phyloP scores from a whole-genome alignment of 148 eudicot species.

The Vaccinium myrtillus region DNA sequence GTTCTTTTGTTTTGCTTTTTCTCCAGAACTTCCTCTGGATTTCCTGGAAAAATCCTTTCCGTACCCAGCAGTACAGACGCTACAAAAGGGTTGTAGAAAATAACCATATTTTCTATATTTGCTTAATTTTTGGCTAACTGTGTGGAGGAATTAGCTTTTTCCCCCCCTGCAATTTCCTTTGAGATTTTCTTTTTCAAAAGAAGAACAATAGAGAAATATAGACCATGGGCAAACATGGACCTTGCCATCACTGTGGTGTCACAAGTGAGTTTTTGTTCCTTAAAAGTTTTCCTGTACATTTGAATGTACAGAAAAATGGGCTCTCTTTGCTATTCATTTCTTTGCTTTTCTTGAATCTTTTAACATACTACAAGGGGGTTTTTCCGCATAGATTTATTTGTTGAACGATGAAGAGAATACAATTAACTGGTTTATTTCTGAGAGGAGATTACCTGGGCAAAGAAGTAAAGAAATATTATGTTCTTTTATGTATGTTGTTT shows the following conservation, averaged over 20 bases:
- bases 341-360: background rate
- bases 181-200: conserved; percentile 5
- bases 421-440: conserved; percentile 17
- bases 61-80: conserved; percentile 27
- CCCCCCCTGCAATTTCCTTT: conserved; percentile 15
- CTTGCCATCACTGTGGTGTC: conserved; percentile 99
- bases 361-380: conserved; percentile 15
- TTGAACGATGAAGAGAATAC: conserved; percentile 27
- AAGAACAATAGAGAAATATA: conserved; percentile 37
- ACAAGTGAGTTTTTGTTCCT: conserved; percentile 90
- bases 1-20: conserved; percentile 14
- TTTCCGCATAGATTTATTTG: conserved; percentile 27
- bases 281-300: conserved; percentile 20
- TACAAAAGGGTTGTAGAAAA: conserved; percentile 35
- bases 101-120: conserved; percentile 25
- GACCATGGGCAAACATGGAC: conserved; percentile 98
- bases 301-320: conserved; percentile 10
- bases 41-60: conserved; percentile 31
- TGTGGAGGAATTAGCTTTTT: conserved; percentile 6
- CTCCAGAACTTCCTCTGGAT: conserved; percentile 29
- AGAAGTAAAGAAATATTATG: conserved; percentile 19
- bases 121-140: background rate
- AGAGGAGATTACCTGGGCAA: conserved; percentile 15
- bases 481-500: conserved; percentile 13
- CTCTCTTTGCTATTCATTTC: conserved; percentile 12